Evolutionary conservation across 1,284 basidiomycete genomes (phyloP).

Genomic region (Volvariella surrecta): DNA sequence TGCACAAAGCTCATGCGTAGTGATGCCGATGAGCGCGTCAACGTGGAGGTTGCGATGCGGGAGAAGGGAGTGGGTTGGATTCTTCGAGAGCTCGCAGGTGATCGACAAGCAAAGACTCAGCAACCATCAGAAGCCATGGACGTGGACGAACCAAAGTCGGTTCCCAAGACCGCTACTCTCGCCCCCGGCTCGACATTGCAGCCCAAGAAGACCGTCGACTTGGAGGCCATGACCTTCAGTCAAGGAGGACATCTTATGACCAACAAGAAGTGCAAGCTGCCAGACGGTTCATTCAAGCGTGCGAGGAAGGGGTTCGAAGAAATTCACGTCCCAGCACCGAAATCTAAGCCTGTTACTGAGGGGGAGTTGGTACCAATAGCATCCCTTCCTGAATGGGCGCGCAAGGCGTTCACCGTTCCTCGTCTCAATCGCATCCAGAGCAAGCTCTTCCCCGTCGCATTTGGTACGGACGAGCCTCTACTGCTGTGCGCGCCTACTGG

Average conservation of each 20-base stretch:
- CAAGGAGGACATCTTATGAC: conserved; percentile 97
- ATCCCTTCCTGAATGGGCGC: conserved; percentile 81
- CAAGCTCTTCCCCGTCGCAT: conserved; percentile 88
- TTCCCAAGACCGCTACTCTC: conserved; percentile 85
- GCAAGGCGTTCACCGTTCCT: conserved; percentile 77
- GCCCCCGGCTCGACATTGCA: conserved; percentile 84
- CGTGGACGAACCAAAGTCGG: conserved; percentile 54
- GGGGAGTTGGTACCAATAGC: conserved; percentile 74
- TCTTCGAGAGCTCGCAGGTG: conserved; percentile 78
- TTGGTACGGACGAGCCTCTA: conserved; percentile 91
- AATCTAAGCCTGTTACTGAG: conserved; percentile 61
- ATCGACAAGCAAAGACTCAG: conserved; percentile 48
- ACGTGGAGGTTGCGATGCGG: conserved; percentile 97
- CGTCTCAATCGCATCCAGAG: conserved; percentile 92
- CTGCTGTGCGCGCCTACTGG: conserved; percentile 97
- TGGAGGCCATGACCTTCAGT: conserved; percentile 92
- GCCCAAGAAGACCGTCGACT: conserved; percentile 82
- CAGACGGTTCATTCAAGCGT: conserved; percentile 96
- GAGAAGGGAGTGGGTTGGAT: conserved; percentile 98
- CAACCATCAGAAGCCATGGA: conserved; percentile 63
- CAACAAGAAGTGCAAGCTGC: conserved; percentile 97
- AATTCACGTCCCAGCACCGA: conserved; percentile 94
- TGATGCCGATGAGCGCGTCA: conserved; percentile 85
- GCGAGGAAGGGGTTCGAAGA: conserved; percentile 97
- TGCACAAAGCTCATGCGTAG: conserved; percentile 93